These are phyloP conservation scores for Cucurbita ficifolia DNA, from an alignment of 306 rosid genomes.

Conservation along the genomic window DNA sequence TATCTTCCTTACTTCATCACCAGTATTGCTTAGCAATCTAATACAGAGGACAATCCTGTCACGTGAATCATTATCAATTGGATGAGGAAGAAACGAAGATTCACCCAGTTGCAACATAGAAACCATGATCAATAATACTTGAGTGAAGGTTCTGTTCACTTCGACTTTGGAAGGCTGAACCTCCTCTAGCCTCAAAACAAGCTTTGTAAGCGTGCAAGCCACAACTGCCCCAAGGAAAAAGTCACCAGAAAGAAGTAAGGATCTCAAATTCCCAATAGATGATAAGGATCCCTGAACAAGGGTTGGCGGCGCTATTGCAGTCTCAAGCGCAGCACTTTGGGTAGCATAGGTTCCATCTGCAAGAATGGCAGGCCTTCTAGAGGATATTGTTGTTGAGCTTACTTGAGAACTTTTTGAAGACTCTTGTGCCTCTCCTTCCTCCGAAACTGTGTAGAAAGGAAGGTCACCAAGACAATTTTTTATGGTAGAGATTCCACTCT, in stretches of 20 bases:
- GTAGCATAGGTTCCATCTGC: constrained; percentile 99
- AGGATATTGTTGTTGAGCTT: constrained; percentile 55
- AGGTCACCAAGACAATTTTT: constrained; percentile 95
- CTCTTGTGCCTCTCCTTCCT: constrained; percentile 70
- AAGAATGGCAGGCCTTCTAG: constrained; percentile 87
- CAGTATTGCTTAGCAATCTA: constrained; percentile 58
- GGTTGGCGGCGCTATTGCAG: constrained; percentile 79
- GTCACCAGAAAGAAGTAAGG: constrained; percentile 81
- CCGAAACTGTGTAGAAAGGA: constrained; percentile 63
- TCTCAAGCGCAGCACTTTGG: constrained; percentile 91
- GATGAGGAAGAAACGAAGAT: constrained; percentile 76
- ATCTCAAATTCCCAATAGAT: constrained; percentile 76
- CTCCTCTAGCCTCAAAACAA: constrained; percentile 80
- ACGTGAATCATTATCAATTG: constrained; percentile 75
- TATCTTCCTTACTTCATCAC: constrained; percentile 59
- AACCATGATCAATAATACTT: constrained; percentile 66
- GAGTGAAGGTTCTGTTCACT: constrained; percentile 55
- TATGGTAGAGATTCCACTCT: constrained; percentile 55
- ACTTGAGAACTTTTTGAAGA: constrained; percentile 35
- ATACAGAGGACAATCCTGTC: constrained; percentile 82
- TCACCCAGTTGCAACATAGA: constrained; percentile 87
- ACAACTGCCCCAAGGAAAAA: constrained; percentile 88
- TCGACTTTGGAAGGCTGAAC: constrained; percentile 75
- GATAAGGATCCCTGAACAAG: constrained; percentile 64
- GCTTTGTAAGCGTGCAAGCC: constrained; percentile 79